phyloP scores from a whole-genome alignment of 2,329 filamentous ascomycete species.

The Lecanoromycetidae sp. region DNA sequence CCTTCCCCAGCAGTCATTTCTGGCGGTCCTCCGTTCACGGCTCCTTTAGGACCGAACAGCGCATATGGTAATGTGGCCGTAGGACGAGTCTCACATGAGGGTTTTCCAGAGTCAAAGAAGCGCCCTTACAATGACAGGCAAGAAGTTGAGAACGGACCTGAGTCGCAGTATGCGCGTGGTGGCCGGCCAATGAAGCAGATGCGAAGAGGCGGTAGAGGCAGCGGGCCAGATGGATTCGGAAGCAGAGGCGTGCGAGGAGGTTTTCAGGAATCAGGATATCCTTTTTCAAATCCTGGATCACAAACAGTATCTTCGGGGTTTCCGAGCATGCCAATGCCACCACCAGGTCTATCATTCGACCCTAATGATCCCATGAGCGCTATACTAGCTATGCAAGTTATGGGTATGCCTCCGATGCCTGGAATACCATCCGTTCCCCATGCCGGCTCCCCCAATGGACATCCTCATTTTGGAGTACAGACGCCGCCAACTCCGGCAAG shows the following conservation, averaged over 20 bases:
- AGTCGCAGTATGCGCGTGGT: conserved; percentile 27
- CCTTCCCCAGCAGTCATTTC: conserved; percentile 20
- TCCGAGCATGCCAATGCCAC: conserved; percentile 23
- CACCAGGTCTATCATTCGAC: conserved; percentile 41
- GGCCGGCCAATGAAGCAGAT: conserved; percentile 38
- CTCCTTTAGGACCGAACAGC: conserved; percentile 20
- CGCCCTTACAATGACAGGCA: conserved; percentile 41
- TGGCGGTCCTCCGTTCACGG: conserved; percentile 19
- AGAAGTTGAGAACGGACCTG: conserved; percentile 31
- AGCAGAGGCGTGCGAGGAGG: conserved; percentile 24
- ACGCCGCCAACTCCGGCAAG: conserved; percentile 21
- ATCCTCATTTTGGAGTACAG: conserved; percentile 4
- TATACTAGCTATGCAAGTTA: conserved; percentile 27
- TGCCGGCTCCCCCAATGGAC: background rate
- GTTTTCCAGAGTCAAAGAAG: conserved; percentile 35
- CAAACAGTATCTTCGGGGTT: conserved; percentile 17
- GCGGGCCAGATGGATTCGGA: conserved; percentile 22
- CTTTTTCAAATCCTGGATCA: background rate
- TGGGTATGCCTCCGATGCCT: conserved; percentile 36
- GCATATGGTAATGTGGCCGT: conserved; percentile 6
- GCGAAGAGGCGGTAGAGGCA: conserved; percentile 33
- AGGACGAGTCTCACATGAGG: conserved; percentile 2
- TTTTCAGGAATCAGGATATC: conserved; percentile 1
- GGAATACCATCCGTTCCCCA: conserved; percentile 27
- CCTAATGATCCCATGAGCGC: conserved; percentile 44